Conservation (phyloP, 345 rosid genomes). For the Litchi chinensis region DNA sequence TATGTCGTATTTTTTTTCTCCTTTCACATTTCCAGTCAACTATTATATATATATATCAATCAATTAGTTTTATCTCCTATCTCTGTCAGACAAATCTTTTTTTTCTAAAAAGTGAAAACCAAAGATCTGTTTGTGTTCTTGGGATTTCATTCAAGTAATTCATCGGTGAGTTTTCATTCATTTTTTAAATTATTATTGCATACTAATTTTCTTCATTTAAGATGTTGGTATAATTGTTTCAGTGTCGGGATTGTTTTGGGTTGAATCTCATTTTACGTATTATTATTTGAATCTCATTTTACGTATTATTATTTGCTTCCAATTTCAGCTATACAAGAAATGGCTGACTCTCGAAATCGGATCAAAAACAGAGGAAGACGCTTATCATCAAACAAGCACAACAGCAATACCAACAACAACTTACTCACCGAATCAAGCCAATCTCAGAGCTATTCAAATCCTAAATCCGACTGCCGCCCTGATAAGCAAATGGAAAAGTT, state of each 20-base stretch:
- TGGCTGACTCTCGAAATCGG: not conserved
- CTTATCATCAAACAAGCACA: not conserved
- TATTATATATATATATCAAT: no score
- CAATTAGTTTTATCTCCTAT: no score
- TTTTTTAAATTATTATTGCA: no score
- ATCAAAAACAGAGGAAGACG: not conserved
- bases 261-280: not conserved
- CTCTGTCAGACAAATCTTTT: no score
- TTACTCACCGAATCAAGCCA: not conserved
- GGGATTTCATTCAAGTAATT: no score
- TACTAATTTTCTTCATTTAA: not conserved
- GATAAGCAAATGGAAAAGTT: not conserved
- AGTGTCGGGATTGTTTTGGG: not conserved
- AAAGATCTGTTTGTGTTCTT: no score
- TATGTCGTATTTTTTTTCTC: no score
- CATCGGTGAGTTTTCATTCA: no score
- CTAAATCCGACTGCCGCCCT: not conserved
- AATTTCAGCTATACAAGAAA: not conserved
- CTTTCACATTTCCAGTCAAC: no score
- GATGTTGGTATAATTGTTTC: not conserved
- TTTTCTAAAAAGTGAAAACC: no score
- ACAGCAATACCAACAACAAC: no score
- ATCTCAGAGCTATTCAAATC: not conserved
- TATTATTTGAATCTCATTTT: not conserved
- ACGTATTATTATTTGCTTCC: not conserved